phyloP scores from a whole-genome alignment of 2,329 filamentous ascomycete species.

The Claviceps sp. region DNA sequence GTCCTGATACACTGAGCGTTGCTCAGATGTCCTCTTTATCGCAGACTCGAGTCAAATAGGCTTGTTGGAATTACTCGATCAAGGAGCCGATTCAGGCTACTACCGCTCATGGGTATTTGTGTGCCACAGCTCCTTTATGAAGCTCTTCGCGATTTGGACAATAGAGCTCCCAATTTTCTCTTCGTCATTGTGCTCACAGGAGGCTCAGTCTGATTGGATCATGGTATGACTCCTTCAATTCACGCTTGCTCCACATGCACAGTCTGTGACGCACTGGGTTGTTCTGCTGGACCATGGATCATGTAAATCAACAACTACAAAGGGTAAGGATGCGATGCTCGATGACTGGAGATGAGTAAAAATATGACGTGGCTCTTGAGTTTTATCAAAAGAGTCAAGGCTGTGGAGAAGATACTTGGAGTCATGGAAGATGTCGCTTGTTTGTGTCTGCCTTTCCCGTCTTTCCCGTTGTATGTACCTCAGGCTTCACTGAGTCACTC shows the following conservation, averaged over 20 bases:
- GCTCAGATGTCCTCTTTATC: not conserved
- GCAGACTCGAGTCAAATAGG: not conserved
- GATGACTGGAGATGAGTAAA: constrained; percentile 4
- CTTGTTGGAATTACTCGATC: not conserved
- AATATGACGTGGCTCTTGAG: not conserved
- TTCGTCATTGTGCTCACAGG: not conserved
- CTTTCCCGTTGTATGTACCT: not conserved
- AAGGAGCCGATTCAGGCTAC: not conserved
- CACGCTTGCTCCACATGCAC: constrained; percentile 6
- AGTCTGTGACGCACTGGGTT: constrained; percentile 1
- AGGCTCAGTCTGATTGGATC: constrained; percentile 4
- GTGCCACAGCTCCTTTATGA: not conserved
- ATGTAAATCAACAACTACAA: not conserved
- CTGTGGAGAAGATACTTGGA: too few species aligned
- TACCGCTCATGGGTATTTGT: not conserved
- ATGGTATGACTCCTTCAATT: constrained; percentile 5
- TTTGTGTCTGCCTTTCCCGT: not conserved
- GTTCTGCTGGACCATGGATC: not conserved
- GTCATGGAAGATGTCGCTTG: not conserved
- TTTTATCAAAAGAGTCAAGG: not conserved
- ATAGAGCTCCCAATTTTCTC: not conserved
- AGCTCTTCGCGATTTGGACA: not conserved
- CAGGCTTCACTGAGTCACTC: not conserved
- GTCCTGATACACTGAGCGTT: not conserved
- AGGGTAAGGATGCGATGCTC: not conserved